phyloP scores from a whole-genome alignment of 345 rosid species.

The Eucalyptus urophylla region DNA sequence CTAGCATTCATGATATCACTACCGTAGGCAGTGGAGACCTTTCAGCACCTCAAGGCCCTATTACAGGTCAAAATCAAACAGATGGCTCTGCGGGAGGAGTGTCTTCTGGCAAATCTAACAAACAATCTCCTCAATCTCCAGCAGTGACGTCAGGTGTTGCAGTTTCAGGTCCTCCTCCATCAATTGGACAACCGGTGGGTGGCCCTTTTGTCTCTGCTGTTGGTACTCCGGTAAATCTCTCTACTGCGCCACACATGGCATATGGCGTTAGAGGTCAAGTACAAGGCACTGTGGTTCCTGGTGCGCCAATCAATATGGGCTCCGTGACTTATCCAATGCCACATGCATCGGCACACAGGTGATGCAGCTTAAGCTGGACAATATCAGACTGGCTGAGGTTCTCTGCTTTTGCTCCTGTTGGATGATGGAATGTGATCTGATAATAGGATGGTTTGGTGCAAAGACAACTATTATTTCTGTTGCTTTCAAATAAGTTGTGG shows the following conservation, averaged over 20 bases:
- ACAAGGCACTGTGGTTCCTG: not conserved
- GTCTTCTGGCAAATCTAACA: not conserved
- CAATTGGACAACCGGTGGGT: not conserved
- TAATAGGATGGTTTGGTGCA: not conserved
- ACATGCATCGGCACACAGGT: not conserved
- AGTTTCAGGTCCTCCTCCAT: not conserved
- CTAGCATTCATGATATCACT: conserved; percentile 10
- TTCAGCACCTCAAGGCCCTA: not conserved
- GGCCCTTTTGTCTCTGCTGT: not conserved
- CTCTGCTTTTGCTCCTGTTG: not conserved
- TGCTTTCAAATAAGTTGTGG: not conserved
- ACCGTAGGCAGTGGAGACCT: not conserved
- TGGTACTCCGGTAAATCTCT: conserved; percentile 5
- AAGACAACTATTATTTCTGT: not conserved
- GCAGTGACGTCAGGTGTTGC: not conserved
- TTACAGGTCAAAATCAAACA: not conserved
- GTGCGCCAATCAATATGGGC: not conserved
- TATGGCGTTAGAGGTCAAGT: not conserved
- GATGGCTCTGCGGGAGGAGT: not conserved
- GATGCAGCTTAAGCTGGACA: not conserved
- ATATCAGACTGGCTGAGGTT: not conserved
- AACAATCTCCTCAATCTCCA: not conserved
- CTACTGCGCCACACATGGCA: not conserved
- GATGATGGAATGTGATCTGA: not conserved
- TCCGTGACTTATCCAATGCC: not conserved